Conservation (phyloP, 345 rosid species). For the Fremontodendron californicum region DNA sequence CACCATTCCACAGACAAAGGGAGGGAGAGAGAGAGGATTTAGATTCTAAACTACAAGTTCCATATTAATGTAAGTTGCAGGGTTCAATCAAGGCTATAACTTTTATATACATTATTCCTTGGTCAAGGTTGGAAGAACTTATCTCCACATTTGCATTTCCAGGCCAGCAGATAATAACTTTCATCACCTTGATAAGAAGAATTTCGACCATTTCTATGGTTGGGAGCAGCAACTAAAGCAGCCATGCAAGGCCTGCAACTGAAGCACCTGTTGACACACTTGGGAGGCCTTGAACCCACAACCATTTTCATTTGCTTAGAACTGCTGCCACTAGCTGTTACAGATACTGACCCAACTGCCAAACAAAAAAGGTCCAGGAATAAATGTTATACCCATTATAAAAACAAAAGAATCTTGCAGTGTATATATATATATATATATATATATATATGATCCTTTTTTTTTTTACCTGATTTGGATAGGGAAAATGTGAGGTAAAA, state of each 20-base stretch:
- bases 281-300: slow-evolving; percentile 41
- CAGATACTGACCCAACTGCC: slow-evolving; percentile 13
- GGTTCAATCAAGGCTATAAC: too few species aligned
- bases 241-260: slow-evolving; percentile 44
- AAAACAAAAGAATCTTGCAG: background rate
- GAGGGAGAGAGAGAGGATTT: background rate
- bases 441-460: too few species aligned
- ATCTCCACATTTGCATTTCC: slow-evolving; percentile 44
- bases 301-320: slow-evolving; percentile 21
- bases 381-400: background rate
- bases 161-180: slow-evolving; percentile 33
- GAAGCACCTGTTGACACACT: slow-evolving; percentile 33
- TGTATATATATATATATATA: too few species aligned
- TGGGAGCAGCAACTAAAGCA: slow-evolving; percentile 31
- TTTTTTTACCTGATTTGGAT: slow-evolving; percentile 26
- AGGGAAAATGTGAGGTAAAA: slow-evolving; percentile 14
- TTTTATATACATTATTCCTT: background rate
- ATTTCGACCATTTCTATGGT: slow-evolving; percentile 10
- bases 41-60: background rate
- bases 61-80: background rate
- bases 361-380: background rate
- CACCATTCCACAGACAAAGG: background rate
- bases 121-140: slow-evolving; percentile 30
- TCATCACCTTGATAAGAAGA: slow-evolving; percentile 19
- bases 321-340: background rate